These are phyloP conservation scores for Talaromyces trachyspermus DNA, from an alignment of 495 filamentous ascomycete genomes.

Conservation along the genomic window DNA sequence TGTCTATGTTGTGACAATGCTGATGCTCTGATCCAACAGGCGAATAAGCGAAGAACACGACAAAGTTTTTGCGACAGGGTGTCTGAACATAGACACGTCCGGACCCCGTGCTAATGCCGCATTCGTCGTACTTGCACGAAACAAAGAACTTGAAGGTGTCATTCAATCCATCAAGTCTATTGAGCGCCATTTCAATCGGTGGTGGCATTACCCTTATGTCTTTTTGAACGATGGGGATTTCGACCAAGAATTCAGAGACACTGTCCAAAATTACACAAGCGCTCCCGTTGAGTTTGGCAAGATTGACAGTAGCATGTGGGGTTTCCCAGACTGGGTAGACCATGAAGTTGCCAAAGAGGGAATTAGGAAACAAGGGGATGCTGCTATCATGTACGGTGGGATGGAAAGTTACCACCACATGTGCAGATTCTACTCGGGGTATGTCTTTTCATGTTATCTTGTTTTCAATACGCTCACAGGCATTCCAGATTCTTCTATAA, in stretches of 20 bases:
- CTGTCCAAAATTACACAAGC: conserved; percentile 83
- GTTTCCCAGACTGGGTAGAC: conserved; percentile 95
- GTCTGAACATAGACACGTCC: conserved; percentile 60
- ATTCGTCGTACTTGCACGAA: conserved; percentile 91
- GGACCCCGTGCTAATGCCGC: conserved; percentile 81
- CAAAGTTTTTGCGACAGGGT: conserved; percentile 91
- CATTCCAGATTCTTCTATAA: conserved; percentile 87
- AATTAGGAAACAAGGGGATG: conserved; percentile 90
- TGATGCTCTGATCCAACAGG: conserved; percentile 35
- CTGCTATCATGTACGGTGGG: conserved; percentile 98
- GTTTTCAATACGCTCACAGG: not conserved
- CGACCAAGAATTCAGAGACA: conserved; percentile 84
- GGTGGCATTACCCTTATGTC: conserved; percentile 98
- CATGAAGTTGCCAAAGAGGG: conserved; percentile 89
- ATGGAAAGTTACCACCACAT: conserved; percentile 99
- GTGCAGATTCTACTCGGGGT: conserved; percentile 99
- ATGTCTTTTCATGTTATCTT: conserved; percentile 17
- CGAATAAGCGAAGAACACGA: conserved; percentile 97
- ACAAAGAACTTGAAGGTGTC: conserved; percentile 94
- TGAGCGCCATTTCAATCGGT: conserved; percentile 97
- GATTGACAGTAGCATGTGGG: conserved; percentile 89
- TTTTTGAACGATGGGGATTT: conserved; percentile 98
- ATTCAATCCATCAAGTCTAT: conserved; percentile 96
- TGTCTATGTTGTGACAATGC: no score
- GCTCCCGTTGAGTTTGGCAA: conserved; percentile 85